Percentiles rank a stretch among this genome's conserved stretches.
Evolutionary conservation across 345 rosid species (phyloP).

Genomic region (Microthlaspi erraticum): DNA sequence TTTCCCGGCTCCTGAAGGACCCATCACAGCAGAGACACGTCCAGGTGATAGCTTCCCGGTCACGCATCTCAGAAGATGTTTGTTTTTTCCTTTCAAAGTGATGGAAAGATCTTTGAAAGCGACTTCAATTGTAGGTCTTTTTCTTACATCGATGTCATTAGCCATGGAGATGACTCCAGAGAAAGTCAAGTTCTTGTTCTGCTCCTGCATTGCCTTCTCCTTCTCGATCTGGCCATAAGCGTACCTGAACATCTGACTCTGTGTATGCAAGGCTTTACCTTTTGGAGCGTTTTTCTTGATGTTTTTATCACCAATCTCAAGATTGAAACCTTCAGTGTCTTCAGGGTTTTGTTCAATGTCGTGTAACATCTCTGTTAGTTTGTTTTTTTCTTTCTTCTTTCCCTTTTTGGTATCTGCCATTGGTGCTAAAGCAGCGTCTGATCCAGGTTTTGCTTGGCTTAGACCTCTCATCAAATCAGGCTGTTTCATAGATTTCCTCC

Average conservation of each 20-base stretch:
- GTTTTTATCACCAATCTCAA: slow-evolving; percentile 82
- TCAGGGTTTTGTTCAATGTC: slow-evolving; percentile 83
- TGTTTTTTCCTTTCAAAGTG: slow-evolving; percentile 80
- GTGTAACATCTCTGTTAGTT: slow-evolving; percentile 79
- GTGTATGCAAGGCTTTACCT: slow-evolving; percentile 84
- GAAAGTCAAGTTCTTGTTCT: slow-evolving; percentile 82
- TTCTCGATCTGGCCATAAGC: slow-evolving; percentile 93
- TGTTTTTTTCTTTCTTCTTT: slow-evolving; percentile 67
- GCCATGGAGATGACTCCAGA: slow-evolving; percentile 93
- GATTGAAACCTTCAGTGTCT: slow-evolving; percentile 67
- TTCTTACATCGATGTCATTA: slow-evolving; percentile 65
- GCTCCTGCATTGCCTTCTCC: slow-evolving; percentile 91
- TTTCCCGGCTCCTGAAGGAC: slow-evolving; percentile 99
- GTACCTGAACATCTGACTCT: slow-evolving; percentile 95
- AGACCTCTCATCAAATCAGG: slow-evolving; percentile 55
- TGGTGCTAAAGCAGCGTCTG: slow-evolving; percentile 64
- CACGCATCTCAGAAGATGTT: slow-evolving; percentile 81
- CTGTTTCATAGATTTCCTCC: slow-evolving; percentile 61
- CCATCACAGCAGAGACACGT: slow-evolving; percentile 96
- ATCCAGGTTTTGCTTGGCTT: slow-evolving; percentile 65
- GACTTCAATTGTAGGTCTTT: slow-evolving; percentile 82
- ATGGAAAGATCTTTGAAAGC: slow-evolving; percentile 81
- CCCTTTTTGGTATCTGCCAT: slow-evolving; percentile 56
- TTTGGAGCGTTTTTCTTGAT: slow-evolving; percentile 69
- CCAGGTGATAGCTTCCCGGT: slow-evolving; percentile 92